These are phyloP conservation scores for Aspergillus spinulosporus DNA, from an alignment of 2,329 filamentous ascomycete species.

Conservation along the genomic window DNA sequence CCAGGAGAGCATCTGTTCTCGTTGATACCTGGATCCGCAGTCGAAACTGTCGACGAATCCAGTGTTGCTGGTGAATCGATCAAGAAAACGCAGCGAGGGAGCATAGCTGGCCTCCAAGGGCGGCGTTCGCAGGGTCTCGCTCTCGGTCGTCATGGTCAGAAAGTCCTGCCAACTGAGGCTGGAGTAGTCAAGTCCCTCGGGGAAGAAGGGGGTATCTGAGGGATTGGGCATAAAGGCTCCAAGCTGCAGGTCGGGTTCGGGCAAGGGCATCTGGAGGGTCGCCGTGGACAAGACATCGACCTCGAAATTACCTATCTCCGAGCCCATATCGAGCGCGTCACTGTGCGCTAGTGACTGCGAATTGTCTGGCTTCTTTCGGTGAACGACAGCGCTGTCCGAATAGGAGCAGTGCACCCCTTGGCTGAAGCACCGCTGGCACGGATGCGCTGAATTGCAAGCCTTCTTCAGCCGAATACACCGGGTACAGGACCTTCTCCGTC, in stretches of 20 bases:
- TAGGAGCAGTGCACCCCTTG: constrained; percentile 27
- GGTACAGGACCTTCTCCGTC: constrained; percentile 36
- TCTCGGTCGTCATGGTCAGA: constrained; percentile 1
- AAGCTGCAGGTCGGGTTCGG: not conserved
- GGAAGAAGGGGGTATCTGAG: not conserved
- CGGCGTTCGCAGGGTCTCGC: not conserved
- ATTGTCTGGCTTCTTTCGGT: not conserved
- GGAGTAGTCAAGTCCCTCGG: not conserved
- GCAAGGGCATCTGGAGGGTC: not conserved
- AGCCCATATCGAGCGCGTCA: not conserved
- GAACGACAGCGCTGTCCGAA: constrained; percentile 10
- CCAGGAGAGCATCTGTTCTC: constrained; percentile 28
- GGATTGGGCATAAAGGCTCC: not conserved
- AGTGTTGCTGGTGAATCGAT: constrained; percentile 39
- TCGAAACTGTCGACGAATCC: constrained; percentile 41
- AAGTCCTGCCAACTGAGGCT: constrained; percentile 8
- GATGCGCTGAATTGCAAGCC: constrained; percentile 34
- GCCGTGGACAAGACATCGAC: not conserved
- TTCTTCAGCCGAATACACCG: constrained; percentile 40
- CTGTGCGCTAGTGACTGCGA: not conserved
- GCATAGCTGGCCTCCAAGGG: constrained; percentile 5
- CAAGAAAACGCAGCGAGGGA: constrained; percentile 31
- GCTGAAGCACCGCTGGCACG: constrained; percentile 31
- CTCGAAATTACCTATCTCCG: not conserved
- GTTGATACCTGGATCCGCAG: constrained; percentile 35